These are phyloP conservation scores for Agaricales sp. DNA, from an alignment of 1,284 basidiomycete species.

Conservation along the genomic window DNA sequence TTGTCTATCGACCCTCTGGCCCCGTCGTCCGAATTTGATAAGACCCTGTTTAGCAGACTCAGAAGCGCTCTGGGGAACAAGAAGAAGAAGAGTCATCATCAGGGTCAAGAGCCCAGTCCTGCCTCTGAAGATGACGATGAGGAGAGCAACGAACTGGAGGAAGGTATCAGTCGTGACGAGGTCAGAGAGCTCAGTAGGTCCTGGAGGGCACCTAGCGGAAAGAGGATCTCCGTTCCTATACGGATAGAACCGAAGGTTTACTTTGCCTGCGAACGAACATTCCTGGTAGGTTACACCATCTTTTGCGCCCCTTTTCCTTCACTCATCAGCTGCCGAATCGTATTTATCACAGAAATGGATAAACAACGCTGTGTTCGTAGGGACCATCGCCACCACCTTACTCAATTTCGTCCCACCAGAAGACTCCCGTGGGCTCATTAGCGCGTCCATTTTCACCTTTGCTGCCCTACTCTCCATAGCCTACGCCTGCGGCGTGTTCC, in stretches of 20 bases:
- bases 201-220: constrained; percentile 80
- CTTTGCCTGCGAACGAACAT: constrained; percentile 94
- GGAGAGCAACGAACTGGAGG: constrained; percentile 23
- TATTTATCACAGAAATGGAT: constrained; percentile 71
- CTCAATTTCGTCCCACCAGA: constrained; percentile 80
- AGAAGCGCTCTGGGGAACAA: constrained; percentile 24
- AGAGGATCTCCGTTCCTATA: constrained; percentile 87
- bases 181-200: constrained; percentile 59
- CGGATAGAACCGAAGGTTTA: constrained; percentile 97
- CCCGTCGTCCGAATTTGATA: constrained; percentile 73
- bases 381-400: constrained; percentile 81
- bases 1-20: constrained; percentile 80
- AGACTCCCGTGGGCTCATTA: constrained; percentile 74
- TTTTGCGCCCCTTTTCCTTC: constrained; percentile 8
- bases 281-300: constrained; percentile 44
- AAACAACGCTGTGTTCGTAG: constrained; percentile 84
- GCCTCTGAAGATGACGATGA: constrained; percentile 27
- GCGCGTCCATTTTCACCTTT: constrained; percentile 81
- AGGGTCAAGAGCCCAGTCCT: constrained; percentile 2
- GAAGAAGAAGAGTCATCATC: constrained; percentile 19
- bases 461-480: constrained; percentile 84
- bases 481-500: constrained; percentile 83
- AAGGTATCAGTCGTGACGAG: constrained; percentile 34
- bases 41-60: constrained; percentile 60
- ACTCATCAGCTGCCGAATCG: constrained; percentile 8